Conservation (phyloP, 768 basidiomycete genomes). For the Rhodotorula diobovata region DNA sequence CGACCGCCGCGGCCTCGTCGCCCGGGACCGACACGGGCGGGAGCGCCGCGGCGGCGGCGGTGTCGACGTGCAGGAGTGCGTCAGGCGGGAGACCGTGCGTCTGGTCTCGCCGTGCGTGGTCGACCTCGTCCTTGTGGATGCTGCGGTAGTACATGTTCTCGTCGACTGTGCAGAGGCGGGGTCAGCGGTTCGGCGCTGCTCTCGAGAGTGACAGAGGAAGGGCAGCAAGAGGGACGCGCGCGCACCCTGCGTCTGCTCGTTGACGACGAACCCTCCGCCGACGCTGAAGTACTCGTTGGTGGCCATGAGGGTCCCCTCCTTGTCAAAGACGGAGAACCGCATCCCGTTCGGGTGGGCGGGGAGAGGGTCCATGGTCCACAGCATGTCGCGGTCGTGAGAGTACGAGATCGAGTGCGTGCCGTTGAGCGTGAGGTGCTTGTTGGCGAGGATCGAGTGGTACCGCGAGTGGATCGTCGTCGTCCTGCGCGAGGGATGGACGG, state of each 20-base stretch:
- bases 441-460: constrained; percentile 56
- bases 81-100: constrained; percentile 37
- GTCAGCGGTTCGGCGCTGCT: too few relatives aligned
- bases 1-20: not conserved
- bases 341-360: constrained; percentile 75
- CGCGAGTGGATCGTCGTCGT: constrained; percentile 25
- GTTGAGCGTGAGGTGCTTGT: constrained; percentile 64
- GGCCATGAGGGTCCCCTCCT: constrained; percentile 77
- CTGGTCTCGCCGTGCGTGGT: constrained; percentile 60
- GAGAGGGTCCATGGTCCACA: constrained; percentile 83
- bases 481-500: too few relatives aligned
- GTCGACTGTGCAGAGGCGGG: constrained; percentile 38
- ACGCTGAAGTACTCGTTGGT: constrained; percentile 86
- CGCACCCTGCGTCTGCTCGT: constrained; percentile 81
- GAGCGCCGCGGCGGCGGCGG: not conserved
- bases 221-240: not conserved
- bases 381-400: constrained; percentile 85
- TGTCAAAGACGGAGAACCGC: constrained; percentile 78
- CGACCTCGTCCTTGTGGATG: constrained; percentile 74
- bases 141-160: constrained; percentile 94
- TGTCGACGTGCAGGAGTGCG: not conserved
- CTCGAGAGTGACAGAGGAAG: too few relatives aligned
- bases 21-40: not conserved
- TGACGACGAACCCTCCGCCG: constrained; percentile 91
- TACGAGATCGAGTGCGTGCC: constrained; percentile 74